Conservation (phyloP, 164 flowering plant species). For the Vitis amurensis region DNA sequence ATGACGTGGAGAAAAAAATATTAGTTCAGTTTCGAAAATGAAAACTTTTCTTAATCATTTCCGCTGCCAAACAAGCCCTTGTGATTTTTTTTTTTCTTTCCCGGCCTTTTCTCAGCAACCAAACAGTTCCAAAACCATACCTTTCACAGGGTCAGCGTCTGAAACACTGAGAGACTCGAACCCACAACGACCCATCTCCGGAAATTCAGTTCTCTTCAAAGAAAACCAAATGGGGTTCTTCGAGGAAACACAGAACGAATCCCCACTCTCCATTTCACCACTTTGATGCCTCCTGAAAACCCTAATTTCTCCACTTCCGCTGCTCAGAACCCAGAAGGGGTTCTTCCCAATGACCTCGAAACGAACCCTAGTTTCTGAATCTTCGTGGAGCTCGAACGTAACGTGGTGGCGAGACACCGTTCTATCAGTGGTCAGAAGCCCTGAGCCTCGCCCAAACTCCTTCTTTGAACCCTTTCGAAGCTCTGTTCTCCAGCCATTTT, state of each 20-base stretch:
- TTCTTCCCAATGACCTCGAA: slow-evolving; percentile 74
- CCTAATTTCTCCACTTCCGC: slow-evolving; percentile 23
- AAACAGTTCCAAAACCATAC: slow-evolving; percentile 30
- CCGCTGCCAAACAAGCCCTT: too few species aligned
- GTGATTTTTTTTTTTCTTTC: too few species aligned
- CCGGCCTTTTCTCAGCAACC: background rate
- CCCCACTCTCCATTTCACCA: slow-evolving; percentile 56
- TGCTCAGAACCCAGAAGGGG: slow-evolving; percentile 66
- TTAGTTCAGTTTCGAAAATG: too few species aligned
- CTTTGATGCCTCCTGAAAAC: slow-evolving; percentile 49
- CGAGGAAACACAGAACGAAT: slow-evolving; percentile 59
- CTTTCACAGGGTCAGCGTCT: slow-evolving; percentile 69
- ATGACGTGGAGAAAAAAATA: too few species aligned
- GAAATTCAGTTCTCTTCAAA: slow-evolving; percentile 27
- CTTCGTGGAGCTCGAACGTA: slow-evolving; percentile 21
- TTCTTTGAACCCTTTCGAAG: slow-evolving; percentile 25
- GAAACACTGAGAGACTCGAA: slow-evolving; percentile 42
- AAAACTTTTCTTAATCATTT: too few species aligned
- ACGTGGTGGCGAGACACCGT: slow-evolving; percentile 78
- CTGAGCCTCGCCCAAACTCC: slow-evolving; percentile 57
- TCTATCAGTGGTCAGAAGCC: slow-evolving; percentile 42
- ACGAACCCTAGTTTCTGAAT: slow-evolving; percentile 29
- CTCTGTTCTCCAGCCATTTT: slow-evolving; percentile 43
- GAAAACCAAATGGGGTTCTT: slow-evolving; percentile 54
- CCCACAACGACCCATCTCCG: slow-evolving; percentile 17